Evolutionary conservation across 176 grass and related monocot species (phyloP).

Genomic region (Hordeum vulgare): DNA sequence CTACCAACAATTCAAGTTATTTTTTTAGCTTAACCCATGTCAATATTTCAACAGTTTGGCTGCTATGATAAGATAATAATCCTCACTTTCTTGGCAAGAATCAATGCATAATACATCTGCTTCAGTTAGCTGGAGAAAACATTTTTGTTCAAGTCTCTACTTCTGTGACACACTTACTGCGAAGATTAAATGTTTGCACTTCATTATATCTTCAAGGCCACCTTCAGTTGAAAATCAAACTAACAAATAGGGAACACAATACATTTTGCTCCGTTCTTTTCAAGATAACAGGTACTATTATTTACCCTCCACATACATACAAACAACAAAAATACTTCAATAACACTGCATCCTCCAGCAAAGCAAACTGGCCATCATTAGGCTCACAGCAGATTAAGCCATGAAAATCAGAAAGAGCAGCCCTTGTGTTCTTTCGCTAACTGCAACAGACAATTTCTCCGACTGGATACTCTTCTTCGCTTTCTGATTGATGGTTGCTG

Average conservation of each 20-base stretch:
- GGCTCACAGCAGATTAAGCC: neutral
- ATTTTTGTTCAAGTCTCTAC: neutral
- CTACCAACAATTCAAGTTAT: neutral
- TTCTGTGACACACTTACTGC: neutral
- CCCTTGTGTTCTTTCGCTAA: neutral
- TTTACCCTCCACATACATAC: constrained; percentile 11
- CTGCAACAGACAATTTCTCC: neutral
- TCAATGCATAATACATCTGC: neutral
- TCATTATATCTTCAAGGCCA: neutral
- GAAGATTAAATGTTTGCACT: no score
- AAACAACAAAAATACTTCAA: constrained; percentile 2
- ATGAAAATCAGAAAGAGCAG: neutral
- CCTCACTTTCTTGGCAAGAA: no score
- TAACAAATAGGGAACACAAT: neutral
- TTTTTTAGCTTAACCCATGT: neutral
- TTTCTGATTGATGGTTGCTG: neutral
- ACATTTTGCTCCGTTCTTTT: constrained; percentile 12
- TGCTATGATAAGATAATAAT: no score
- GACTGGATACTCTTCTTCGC: neutral
- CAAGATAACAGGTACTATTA: neutral
- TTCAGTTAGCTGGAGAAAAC: neutral
- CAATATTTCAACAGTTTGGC: no score
- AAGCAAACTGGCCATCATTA: neutral
- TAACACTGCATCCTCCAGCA: neutral
- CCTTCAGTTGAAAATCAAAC: neutral